A percentile compares a stretch with the other conserved stretches of the same genome.
These are phyloP conservation scores for Lavandula angustifolia DNA, from an alignment of 257 asterid genomes.

Conservation along the genomic window DNA sequence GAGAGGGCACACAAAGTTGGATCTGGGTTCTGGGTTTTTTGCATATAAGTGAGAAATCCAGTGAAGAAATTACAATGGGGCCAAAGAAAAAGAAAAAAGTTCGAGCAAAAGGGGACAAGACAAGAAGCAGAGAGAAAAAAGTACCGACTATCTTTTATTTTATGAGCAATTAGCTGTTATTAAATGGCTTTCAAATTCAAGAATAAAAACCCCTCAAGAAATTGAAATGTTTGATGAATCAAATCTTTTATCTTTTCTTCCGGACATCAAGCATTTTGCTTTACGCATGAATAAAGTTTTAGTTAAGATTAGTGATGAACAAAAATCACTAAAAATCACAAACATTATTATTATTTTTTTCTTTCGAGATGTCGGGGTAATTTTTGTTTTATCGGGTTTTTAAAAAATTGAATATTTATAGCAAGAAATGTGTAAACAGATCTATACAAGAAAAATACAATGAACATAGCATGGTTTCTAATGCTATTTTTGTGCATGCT, in stretches of 20 bases:
- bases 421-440: not conserved
- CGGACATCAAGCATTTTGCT: constrained; percentile 22
- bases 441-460: not conserved
- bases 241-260: constrained; percentile 25
- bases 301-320: too few species aligned
- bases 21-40: constrained; percentile 55
- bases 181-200: constrained; percentile 3
- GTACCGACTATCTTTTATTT: constrained; percentile 15
- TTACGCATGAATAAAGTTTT: not conserved
- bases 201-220: not conserved
- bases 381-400: not conserved
- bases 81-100: constrained; percentile 10
- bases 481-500: not conserved
- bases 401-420: not conserved
- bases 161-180: constrained; percentile 16
- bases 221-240: constrained; percentile 26
- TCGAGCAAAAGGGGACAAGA: constrained; percentile 26
- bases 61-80: constrained; percentile 32
- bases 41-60: constrained; percentile 35
- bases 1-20: constrained; percentile 44
- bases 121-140: constrained; percentile 23
- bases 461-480: not conserved
- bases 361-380: too few species aligned
- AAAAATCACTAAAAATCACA: too few species aligned
- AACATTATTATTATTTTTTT: too few species aligned